Evolutionary conservation across 495 filamentous ascomycete genomes (phyloP).

Genomic region (Trichocladium uniseriatum): DNA sequence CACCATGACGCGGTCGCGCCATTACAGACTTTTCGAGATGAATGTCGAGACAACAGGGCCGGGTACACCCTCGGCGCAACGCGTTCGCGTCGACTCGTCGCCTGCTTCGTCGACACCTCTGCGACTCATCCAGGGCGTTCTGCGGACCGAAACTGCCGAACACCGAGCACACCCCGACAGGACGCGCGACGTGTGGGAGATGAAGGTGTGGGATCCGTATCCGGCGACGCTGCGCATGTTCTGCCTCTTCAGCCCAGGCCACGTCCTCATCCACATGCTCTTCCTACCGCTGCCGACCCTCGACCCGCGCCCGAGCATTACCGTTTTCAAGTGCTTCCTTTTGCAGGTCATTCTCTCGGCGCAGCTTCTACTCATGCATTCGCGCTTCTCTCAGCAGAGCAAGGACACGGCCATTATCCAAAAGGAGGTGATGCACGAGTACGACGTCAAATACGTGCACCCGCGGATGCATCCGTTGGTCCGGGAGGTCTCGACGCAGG

Average conservation of each 20-base stretch:
- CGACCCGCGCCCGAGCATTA: conserved; percentile 73
- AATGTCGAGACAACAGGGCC: conserved; percentile 59
- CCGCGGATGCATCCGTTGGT: conserved; percentile 72
- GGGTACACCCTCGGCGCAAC: conserved; percentile 75
- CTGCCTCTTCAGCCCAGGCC: conserved; percentile 85
- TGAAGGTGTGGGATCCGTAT: conserved; percentile 86
- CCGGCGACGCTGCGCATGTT: conserved; percentile 76
- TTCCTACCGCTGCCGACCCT: conserved; percentile 68
- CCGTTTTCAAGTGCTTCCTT: conserved; percentile 68
- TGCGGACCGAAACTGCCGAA: conserved; percentile 52
- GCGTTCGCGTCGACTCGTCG: conserved; percentile 83
- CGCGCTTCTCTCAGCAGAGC: conserved; percentile 67
- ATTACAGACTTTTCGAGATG: conserved; percentile 86
- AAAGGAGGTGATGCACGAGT: conserved; percentile 88
- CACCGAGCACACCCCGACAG: conserved; percentile 77
- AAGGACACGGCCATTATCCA: conserved; percentile 79
- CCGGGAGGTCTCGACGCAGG: conserved; percentile 77
- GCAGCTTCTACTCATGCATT: conserved; percentile 63
- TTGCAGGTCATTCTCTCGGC: conserved; percentile 62
- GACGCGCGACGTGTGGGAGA: conserved; percentile 86
- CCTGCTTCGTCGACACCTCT: conserved; percentile 71
- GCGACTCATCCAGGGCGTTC: conserved; percentile 59
- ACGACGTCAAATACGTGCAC: conserved; percentile 91
- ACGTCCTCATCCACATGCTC: conserved; percentile 79
- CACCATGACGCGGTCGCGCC: conserved; percentile 71